Percentiles rank a stretch among this genome's conserved stretches.
phyloP scores from a whole-genome alignment of 495 filamentous ascomycete species.

The Podospora anserina region DNA sequence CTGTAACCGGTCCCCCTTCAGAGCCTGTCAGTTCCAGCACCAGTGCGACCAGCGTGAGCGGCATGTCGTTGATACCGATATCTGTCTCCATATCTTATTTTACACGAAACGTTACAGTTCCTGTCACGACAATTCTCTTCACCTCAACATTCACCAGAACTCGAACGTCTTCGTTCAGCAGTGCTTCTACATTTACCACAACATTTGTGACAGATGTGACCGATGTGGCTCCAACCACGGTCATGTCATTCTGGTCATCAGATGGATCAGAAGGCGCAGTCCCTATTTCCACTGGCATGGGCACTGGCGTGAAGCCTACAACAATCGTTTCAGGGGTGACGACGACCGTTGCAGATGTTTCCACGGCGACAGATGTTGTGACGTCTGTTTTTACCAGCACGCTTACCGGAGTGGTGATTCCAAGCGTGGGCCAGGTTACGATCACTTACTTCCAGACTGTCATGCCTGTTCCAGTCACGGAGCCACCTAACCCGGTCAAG shows the following conservation, averaged over 20 bases:
- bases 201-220: conserved; percentile 13
- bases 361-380: conserved; percentile 6
- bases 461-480: conserved; percentile 6
- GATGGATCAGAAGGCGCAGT: conserved; percentile 7
- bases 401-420: conserved; percentile 22
- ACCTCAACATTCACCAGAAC: conserved; percentile 15
- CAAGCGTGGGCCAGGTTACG: conserved; percentile 25
- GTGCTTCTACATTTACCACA: conserved; percentile 3
- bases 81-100: conserved; percentile 15
- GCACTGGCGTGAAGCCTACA: neutral
- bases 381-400: conserved; percentile 17
- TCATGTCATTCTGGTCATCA: conserved; percentile 9
- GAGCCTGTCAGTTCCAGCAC: neutral
- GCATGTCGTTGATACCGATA: conserved; percentile 10
- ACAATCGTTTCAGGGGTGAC: conserved; percentile 11
- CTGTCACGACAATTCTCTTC: conserved; percentile 8
- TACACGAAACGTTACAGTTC: conserved; percentile 17
- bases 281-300: conserved; percentile 4
- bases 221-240: neutral
- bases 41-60: neutral
- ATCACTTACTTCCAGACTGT: conserved; percentile 31
- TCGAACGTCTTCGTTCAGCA: conserved; percentile 7
- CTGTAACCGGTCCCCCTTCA: neutral
- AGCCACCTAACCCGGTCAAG: conserved; percentile 11
- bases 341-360: neutral